These are phyloP conservation scores for Penicillium lividum DNA, from an alignment of 495 filamentous ascomycete species.

Conservation along the genomic window DNA sequence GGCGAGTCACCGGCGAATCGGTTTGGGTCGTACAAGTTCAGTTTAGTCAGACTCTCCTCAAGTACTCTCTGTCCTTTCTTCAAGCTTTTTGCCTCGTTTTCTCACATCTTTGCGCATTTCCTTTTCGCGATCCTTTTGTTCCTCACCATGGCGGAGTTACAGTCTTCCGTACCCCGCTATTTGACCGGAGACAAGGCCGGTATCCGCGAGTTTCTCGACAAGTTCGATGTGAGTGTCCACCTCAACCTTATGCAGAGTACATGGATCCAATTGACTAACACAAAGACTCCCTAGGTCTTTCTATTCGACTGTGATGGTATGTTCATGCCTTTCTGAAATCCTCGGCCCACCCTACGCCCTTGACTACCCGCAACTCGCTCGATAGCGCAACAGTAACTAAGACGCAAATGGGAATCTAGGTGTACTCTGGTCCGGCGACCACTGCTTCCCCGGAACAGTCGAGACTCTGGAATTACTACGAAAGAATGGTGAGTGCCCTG, in stretches of 20 bases:
- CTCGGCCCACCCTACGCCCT: conserved; percentile 13
- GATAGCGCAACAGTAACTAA: conserved; percentile 20
- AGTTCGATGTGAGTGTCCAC: conserved; percentile 78
- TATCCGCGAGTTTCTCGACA: conserved; percentile 79
- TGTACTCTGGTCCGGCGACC: conserved; percentile 94
- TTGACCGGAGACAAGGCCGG: conserved; percentile 75
- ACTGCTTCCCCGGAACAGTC: conserved; percentile 76
- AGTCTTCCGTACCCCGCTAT: conserved; percentile 58
- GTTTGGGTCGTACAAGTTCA: conserved; percentile 19
- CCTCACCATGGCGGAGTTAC: conserved; percentile 23
- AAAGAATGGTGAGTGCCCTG: conserved; percentile 60
- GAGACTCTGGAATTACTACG: conserved; percentile 83
- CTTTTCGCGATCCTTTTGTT: neutral
- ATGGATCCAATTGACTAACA: conserved; percentile 9
- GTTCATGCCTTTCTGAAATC: conserved; percentile 23
- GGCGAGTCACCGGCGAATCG: conserved; percentile 23
- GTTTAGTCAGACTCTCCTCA: conserved; percentile 7
- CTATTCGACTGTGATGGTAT: conserved; percentile 96
- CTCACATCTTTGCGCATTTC: neutral
- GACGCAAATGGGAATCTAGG: conserved; percentile 55
- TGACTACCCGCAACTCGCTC: conserved; percentile 1
- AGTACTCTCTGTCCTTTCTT: conserved; percentile 1
- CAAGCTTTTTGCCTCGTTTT: neutral
- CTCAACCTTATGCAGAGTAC: neutral
- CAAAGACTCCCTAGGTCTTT: conserved; percentile 64